A percentile compares a stretch with the other conserved stretches of the same genome.
These are phyloP conservation scores for Poronia punctata DNA, from an alignment of 495 filamentous ascomycete genomes.

Conservation along the genomic window DNA sequence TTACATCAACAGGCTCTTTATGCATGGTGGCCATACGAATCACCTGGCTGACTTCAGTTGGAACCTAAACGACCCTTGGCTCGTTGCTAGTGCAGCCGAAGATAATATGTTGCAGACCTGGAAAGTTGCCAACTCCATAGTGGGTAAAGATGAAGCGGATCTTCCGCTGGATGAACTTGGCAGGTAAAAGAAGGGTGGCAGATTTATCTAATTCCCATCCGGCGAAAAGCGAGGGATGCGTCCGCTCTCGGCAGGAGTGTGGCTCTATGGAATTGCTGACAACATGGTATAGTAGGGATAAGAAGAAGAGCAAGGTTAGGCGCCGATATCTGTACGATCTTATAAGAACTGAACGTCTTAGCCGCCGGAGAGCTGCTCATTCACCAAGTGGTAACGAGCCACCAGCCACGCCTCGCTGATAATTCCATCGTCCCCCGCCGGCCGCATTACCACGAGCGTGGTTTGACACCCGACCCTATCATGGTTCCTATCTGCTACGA, in stretches of 20 bases:
- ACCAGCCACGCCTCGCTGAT: too few relatives aligned
- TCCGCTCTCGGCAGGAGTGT: not conserved
- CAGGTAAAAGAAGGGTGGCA: conserved; percentile 19
- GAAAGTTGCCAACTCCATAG: conserved; percentile 87
- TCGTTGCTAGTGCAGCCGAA: conserved; percentile 87
- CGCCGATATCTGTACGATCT: conserved; percentile 9
- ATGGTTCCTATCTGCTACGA: too few relatives aligned
- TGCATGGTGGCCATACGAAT: conserved; percentile 98
- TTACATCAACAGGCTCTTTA: conserved; percentile 65
- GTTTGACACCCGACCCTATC: too few relatives aligned
- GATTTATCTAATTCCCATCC: not conserved
- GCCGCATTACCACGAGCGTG: too few relatives aligned
- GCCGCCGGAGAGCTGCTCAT: conserved; percentile 1
- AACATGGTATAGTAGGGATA: conserved; percentile 1
- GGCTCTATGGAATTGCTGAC: conserved; percentile 1
- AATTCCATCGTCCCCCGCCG: too few relatives aligned
- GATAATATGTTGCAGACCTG: conserved; percentile 96
- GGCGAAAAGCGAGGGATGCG: not conserved
- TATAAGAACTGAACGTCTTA: conserved; percentile 3
- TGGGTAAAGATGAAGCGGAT: conserved; percentile 72
- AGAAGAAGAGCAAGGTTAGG: conserved; percentile 1
- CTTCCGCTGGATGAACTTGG: conserved; percentile 75
- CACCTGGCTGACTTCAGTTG: conserved; percentile 94
- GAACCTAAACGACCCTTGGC: conserved; percentile 95
- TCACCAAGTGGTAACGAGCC: conserved; percentile 3